Evolutionary conservation across 108 stramenopile genomes (phyloP).

Genomic region (Hondaea fermentalgiana): DNA sequence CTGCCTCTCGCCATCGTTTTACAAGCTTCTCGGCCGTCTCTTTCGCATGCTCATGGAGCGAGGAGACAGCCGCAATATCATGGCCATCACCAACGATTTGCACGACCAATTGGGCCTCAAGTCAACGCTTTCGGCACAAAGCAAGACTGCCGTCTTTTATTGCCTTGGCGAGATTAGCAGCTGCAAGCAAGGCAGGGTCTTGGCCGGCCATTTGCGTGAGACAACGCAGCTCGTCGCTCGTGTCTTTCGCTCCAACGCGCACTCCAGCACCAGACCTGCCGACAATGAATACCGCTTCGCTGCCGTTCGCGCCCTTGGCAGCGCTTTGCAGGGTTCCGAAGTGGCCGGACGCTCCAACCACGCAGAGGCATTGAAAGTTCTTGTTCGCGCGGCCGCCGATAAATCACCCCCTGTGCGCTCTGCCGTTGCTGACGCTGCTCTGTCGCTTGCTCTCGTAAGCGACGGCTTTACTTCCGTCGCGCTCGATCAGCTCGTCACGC

Average conservation of each 20-base stretch:
- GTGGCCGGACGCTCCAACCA: neutral
- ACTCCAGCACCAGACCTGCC: neutral
- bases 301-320: neutral
- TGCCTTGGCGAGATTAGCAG: neutral
- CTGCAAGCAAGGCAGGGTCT: neutral
- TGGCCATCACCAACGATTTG: slow-evolving; percentile 2
- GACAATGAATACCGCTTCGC: neutral
- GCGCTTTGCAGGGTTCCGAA: neutral
- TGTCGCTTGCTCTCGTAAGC: neutral
- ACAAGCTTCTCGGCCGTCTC: neutral
- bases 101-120: neutral
- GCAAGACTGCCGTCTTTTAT: neutral
- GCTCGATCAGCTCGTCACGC: neutral
- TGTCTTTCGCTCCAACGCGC: neutral
- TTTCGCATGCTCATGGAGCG: neutral
- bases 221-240: neutral
- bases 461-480: neutral
- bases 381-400: neutral
- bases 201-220: neutral
- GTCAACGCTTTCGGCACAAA: neutral
- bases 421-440: neutral
- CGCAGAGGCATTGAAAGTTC: neutral
- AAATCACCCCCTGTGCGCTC: neutral
- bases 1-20: neutral
- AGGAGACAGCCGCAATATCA: neutral